These are phyloP conservation scores for Trichophyton mentagrophytes DNA, from an alignment of 2,329 filamentous ascomycete species.

Conservation along the genomic window DNA sequence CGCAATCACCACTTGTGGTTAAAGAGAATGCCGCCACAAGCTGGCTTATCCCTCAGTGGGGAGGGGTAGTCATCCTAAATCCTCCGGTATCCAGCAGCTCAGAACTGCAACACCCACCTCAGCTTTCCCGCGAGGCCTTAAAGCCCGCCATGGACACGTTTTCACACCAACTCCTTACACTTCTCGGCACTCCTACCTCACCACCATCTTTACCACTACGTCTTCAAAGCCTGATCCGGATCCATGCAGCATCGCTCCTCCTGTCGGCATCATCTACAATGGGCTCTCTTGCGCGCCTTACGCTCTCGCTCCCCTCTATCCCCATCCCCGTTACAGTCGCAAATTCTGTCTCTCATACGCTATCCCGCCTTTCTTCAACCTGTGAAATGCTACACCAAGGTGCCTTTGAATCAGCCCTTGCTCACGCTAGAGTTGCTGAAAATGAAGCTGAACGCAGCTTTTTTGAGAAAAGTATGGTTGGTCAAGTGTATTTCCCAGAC, in stretches of 20 bases:
- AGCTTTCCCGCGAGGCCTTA: constrained; percentile 53
- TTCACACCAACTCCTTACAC: constrained; percentile 73
- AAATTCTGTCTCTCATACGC: constrained; percentile 67
- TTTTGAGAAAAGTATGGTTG: constrained; percentile 98
- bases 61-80: constrained; percentile 60
- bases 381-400: constrained; percentile 56
- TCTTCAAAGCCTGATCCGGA: constrained; percentile 70
- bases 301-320: constrained; percentile 72
- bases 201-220: constrained; percentile 70
- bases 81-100: constrained; percentile 19
- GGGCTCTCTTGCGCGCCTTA: constrained; percentile 80
- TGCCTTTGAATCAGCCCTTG: constrained; percentile 53
- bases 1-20: constrained; percentile 47
- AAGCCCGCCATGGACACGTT: constrained; percentile 78
- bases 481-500: constrained; percentile 94
- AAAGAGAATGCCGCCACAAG: constrained; percentile 53
- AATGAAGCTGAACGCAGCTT: constrained; percentile 84
- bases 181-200: constrained; percentile 70
- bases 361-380: constrained; percentile 62
- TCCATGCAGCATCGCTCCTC: constrained; percentile 71
- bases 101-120: constrained; percentile 26
- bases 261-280: constrained; percentile 85
- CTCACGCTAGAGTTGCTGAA: constrained; percentile 73
- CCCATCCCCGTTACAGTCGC: constrained; percentile 81
- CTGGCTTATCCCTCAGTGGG: constrained; percentile 96